Base-by-base conservation (phyloP, 345 rosid species). In the Syzygium aromaticum region DNA sequence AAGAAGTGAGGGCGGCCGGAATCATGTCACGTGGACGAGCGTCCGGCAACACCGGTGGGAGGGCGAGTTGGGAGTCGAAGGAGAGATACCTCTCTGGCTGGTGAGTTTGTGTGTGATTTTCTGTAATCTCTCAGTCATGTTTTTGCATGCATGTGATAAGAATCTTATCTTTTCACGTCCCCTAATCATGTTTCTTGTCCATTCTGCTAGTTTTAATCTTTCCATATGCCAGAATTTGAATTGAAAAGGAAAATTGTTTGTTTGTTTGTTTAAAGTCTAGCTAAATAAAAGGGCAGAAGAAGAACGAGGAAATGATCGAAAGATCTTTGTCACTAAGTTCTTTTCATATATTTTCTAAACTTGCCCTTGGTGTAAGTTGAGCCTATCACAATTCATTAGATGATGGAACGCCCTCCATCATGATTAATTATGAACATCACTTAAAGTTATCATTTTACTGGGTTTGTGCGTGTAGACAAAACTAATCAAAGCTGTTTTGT, bases 61-160 rank as follows among this genome's bases (percentile, higher is more conserved):
- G 88, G 98, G 98, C 33, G 99, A 95, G 93, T 94, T 95, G 16
- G 85, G 8, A 52, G 96, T 97, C 10, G 86, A 95, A 91, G 98
- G 99, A 88, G 87, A 95, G 85, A 94, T 96, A 87, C 99, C 98
- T n/a, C 85, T 90, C 77, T 97, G 98, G 99, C 95, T 95, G 97
- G 98, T 97, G 92, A 63, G 94, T 91, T 15, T 28, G 22, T 64
- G 77, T 17, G 21, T 64, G 40, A 15, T 28, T 30, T 64, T 61
- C 6, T 12, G 13, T 61, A 61, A 61, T 27, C 67, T 11, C 67
- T 64, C 77, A n/a, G 1, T 30, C 77, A 64, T 28, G 40, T 64
- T 28, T 64, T 28, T 17, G 1, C 77, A 64, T 7, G 77, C 77
- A 28, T 28, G 40, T 0, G 22, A 64, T 64, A 28, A 64, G 33